Evolutionary conservation across 257 asterid genomes (phyloP), one percentile per base, ranked within the genome.

Genomic region (Solanum virginianum): DNA sequence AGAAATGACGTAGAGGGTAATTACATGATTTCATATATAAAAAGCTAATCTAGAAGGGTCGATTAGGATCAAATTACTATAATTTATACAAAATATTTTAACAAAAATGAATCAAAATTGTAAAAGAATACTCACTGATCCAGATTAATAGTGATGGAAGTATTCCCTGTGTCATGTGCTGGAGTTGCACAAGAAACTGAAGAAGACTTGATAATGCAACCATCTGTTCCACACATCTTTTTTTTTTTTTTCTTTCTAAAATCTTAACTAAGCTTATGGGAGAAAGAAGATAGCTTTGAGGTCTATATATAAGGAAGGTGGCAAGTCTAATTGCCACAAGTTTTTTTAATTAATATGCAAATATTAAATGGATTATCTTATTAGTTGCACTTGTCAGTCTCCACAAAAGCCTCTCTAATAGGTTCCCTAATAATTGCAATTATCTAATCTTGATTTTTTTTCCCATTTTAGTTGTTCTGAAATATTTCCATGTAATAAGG

Each of bases 111-210:
- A 41, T 8, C 47, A 45, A n/a, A 4, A 22, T 36, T 2, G 4
- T 3, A 10, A 57, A 41, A n/a, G 20, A 62, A 41, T 15, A 87
- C 93, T 81, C 88, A 94, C 98, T 94, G 97, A 87, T 94, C 97
- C 36, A 94, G 92, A 80, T 89, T 89, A 91, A 93, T 68, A 88
- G 77, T 24, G 13, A 82, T 84, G 12, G 68, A 85, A 20, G 59
- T 77, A 10, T 68, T 72, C 45, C 20, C 69, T 63, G 88, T 71
- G 68, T 84, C 90, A 81, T 84, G 82, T 20, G 22, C 80, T 36
- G 89, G 20, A 45, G 43, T 57, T 6, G 41, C 85, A 59, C 74
- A 14, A 80, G 87, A 17, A 18, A 80, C 15, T n/a, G 59, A 15
- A 59, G 90, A 74, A 77, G 15, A 45, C 84, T 80, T 89, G 88